A percentile compares a stretch with the other conserved stretches of the same genome.
These are phyloP conservation scores for Dichomitus squalens DNA, from an alignment of 1,284 basidiomycete species.

Conservation along the genomic window DNA sequence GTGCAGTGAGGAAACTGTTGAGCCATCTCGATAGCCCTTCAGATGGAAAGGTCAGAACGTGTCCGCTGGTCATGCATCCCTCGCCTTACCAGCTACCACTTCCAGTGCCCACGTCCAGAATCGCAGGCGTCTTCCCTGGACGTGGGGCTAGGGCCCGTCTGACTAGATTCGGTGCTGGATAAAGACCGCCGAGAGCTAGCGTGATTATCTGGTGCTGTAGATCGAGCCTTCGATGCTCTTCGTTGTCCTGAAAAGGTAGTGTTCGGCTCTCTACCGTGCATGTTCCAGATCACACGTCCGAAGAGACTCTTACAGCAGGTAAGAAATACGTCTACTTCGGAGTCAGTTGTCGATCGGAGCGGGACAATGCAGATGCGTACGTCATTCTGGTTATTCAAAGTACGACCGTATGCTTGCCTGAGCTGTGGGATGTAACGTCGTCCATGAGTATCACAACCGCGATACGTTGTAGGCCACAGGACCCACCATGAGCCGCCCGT, in stretches of 20 bases:
- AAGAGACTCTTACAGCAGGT: slow-evolving; percentile 28
- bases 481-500: slow-evolving; percentile 33
- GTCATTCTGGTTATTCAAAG: slow-evolving; percentile 38
- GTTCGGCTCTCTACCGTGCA: neutral
- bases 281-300: neutral
- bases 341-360: slow-evolving; percentile 4
- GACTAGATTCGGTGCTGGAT: slow-evolving; percentile 34
- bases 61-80: neutral
- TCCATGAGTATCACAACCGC: neutral
- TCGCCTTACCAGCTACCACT: slow-evolving; percentile 37
- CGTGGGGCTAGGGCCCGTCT: slow-evolving; percentile 34
- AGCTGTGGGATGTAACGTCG: slow-evolving; percentile 23
- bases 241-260: slow-evolving; percentile 30
- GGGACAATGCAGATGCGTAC: slow-evolving; percentile 17
- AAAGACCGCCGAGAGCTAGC: slow-evolving; percentile 32
- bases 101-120: slow-evolving; percentile 39
- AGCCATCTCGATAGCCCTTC: slow-evolving; percentile 39
- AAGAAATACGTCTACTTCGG: slow-evolving; percentile 32
- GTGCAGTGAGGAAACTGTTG: slow-evolving; percentile 37
- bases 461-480: neutral
- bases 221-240: slow-evolving; percentile 39
- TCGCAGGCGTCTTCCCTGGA: slow-evolving; percentile 28
- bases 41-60: slow-evolving; percentile 3
- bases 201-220: slow-evolving; percentile 38
- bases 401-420: slow-evolving; percentile 34